Evolutionary conservation across 129 eudicot species (phyloP).

Genomic region (Calendula officinalis): DNA sequence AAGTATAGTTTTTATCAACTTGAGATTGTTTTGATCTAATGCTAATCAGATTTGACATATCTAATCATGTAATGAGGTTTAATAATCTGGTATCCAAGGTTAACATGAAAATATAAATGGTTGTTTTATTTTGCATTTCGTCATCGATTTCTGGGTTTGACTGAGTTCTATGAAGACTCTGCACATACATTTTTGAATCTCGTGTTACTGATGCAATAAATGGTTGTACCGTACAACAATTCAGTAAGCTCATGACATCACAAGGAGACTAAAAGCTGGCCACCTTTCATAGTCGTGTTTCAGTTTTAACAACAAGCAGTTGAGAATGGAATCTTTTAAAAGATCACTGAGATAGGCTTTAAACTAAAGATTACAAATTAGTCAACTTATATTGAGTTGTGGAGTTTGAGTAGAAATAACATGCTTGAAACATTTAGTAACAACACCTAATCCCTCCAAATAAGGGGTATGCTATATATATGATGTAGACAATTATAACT

Average conservation of each 20-base stretch:
- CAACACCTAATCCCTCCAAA: too few species aligned
- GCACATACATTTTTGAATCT: background rate
- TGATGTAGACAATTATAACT: too few species aligned
- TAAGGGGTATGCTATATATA: too few species aligned
- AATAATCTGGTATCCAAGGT: slow-evolving; percentile 1
- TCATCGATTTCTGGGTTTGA: background rate
- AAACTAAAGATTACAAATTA: too few species aligned
- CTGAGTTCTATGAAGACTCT: background rate
- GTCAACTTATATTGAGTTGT: too few species aligned
- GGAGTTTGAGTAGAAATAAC: too few species aligned
- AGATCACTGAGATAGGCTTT: too few species aligned
- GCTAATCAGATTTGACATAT: slow-evolving; percentile 1
- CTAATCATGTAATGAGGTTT: slow-evolving; percentile 11
- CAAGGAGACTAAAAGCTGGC: background rate
- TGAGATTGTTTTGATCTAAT: slow-evolving; percentile 24
- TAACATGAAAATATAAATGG: slow-evolving; percentile 4
- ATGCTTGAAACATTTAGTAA: too few species aligned
- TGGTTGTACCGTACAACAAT: background rate
- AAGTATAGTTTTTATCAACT: slow-evolving; percentile 10
- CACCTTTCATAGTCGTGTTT: background rate
- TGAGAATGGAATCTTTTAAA: too few species aligned
- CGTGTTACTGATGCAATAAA: background rate
- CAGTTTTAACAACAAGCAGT: too few species aligned
- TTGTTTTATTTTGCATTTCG: background rate
- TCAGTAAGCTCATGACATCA: background rate